Evolutionary conservation across 2,329 filamentous ascomycete genomes (phyloP).

Genomic region (Aspergillus unguis): DNA sequence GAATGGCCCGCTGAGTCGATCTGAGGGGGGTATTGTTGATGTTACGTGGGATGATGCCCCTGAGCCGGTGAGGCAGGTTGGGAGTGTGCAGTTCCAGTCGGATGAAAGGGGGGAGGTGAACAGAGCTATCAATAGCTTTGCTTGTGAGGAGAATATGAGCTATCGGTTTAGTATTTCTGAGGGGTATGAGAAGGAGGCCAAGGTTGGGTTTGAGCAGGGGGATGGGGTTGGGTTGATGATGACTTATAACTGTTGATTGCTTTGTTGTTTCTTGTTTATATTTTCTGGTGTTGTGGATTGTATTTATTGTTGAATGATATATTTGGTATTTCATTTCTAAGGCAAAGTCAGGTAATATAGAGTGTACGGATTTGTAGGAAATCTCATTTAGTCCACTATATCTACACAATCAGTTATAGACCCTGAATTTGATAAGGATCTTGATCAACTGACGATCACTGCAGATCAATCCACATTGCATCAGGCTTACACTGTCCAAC

Average conservation of each 20-base stretch:
- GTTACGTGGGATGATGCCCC: conserved; percentile 10
- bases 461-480: too few species aligned
- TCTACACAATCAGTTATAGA: too few species aligned
- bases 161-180: conserved; percentile 11
- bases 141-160: conserved; percentile 4
- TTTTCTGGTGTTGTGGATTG: not conserved
- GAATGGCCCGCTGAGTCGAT: conserved; percentile 6
- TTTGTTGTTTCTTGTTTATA: not conserved
- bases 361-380: too few species aligned
- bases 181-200: not conserved
- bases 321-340: too few species aligned
- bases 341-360: too few species aligned
- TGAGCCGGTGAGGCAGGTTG: conserved; percentile 5
- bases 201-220: conserved; percentile 9
- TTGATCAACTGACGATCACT: too few species aligned
- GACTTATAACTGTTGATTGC: conserved; percentile 9
- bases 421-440: too few species aligned
- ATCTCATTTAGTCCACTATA: too few species aligned
- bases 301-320: too few species aligned
- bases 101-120: not conserved
- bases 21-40: conserved; percentile 8
- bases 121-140: conserved; percentile 11
- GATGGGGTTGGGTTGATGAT: conserved; percentile 3
- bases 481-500: too few species aligned
- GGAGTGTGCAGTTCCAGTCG: conserved; percentile 3